These are phyloP conservation scores for Plantago rigida DNA, from an alignment of 305 asterid genomes.

Conservation along the genomic window DNA sequence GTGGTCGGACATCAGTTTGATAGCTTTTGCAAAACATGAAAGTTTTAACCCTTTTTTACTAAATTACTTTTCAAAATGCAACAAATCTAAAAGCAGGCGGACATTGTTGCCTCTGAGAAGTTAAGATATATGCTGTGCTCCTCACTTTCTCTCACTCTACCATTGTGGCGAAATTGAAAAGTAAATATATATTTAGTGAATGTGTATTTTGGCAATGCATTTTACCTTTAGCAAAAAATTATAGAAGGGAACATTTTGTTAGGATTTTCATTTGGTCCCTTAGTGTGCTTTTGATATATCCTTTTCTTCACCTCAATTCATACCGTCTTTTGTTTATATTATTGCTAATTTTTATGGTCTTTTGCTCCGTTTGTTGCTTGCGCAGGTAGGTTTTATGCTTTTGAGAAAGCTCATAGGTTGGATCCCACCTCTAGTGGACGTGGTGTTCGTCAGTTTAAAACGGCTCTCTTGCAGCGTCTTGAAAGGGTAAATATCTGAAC, in stretches of 20 bases:
- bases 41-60: no score
- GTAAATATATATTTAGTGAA: neutral
- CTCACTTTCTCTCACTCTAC: no score
- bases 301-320: neutral
- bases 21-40: no score
- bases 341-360: neutral
- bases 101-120: no score
- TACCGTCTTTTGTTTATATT: slow-evolving; percentile 9
- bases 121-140: no score
- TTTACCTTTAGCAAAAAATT: slow-evolving; percentile 9
- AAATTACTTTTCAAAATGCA: no score
- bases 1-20: no score
- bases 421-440: slow-evolving; percentile 98
- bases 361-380: neutral
- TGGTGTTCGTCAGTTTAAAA: slow-evolving; percentile 96
- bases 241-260: neutral
- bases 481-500: slow-evolving; percentile 61
- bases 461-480: slow-evolving; percentile 91
- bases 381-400: slow-evolving; percentile 96
- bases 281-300: neutral
- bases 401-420: slow-evolving; percentile 90
- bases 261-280: neutral
- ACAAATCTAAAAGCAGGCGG: no score
- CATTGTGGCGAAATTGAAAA: neutral
- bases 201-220: neutral